phyloP scores from a whole-genome alignment of 163 green algal species.

The Chlamydomonas reinhardtii region DNA sequence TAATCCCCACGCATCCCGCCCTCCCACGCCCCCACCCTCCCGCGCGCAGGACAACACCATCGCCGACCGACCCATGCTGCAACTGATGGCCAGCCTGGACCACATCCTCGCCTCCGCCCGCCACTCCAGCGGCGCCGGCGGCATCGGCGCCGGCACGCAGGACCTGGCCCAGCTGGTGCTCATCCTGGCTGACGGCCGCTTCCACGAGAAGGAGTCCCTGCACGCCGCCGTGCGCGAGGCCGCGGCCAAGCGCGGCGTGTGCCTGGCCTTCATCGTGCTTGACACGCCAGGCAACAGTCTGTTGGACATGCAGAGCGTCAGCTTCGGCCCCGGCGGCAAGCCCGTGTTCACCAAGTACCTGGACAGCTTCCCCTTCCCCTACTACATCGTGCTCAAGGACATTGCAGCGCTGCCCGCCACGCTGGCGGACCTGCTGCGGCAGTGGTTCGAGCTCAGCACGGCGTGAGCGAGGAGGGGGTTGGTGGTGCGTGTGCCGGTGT shows the following conservation, averaged over 20 bases:
- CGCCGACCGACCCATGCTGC: slow-evolving; percentile 89
- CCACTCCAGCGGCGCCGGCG: slow-evolving; percentile 45
- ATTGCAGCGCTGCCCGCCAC: slow-evolving; percentile 89
- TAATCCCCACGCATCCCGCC: too few species aligned
- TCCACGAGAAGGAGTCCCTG: slow-evolving; percentile 96
- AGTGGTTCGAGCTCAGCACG: slow-evolving; percentile 94
- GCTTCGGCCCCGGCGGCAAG: slow-evolving; percentile 86
- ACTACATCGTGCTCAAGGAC: slow-evolving; percentile 96
- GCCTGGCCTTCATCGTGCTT: slow-evolving; percentile 95
- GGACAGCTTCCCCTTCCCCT: slow-evolving; percentile 98
- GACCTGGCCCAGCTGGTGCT: slow-evolving; percentile 88
- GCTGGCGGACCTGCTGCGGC: slow-evolving; percentile 92
- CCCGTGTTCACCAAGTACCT: slow-evolving; percentile 96
- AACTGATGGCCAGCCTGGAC: slow-evolving; percentile 85
- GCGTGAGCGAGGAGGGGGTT: neutral
- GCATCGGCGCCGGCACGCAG: slow-evolving; percentile 61
- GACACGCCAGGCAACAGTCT: slow-evolving; percentile 83
- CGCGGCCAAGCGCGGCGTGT: slow-evolving; percentile 78
- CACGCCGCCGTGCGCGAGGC: slow-evolving; percentile 76
- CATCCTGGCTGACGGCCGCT: slow-evolving; percentile 94
- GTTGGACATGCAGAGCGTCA: slow-evolving; percentile 85
- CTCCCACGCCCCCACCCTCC: neutral
- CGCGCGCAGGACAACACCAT: slow-evolving; percentile 92
- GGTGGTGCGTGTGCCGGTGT: too few species aligned
- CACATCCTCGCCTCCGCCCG: slow-evolving; percentile 80